Conservation (phyloP, 108 stramenopile genomes). For the Nannochloropsis oceanica region DNA sequence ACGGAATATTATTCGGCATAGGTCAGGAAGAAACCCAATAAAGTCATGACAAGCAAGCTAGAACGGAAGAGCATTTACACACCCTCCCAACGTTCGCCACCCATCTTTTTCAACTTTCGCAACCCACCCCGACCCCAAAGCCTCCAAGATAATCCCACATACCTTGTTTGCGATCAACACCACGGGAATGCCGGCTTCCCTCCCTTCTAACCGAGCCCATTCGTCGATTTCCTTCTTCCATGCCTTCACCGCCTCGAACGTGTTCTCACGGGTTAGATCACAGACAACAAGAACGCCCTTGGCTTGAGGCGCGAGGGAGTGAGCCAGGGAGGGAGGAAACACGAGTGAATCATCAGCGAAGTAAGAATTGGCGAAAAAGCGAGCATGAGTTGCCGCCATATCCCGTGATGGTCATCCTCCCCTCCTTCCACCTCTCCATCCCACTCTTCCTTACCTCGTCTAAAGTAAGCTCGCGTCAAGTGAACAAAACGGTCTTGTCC, state of each 20-base stretch:
- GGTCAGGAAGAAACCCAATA: no score
- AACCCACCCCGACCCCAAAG: no score
- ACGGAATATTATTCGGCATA: no score
- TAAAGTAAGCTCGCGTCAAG: conserved; percentile 30
- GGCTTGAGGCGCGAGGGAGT: background rate
- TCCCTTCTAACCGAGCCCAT: conserved; percentile 22
- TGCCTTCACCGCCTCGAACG: conserved; percentile 11
- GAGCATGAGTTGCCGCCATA: background rate
- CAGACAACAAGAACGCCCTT: conserved; percentile 26
- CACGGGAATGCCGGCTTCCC: conserved; percentile 10
- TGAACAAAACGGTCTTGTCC: conserved; percentile 32
- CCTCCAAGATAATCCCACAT: background rate
- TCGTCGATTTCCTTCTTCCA: conserved; percentile 26
- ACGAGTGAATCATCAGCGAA: background rate
- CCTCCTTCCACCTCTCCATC: background rate
- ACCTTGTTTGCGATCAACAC: conserved; percentile 26
- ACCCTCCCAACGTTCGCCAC: background rate
- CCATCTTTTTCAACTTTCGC: background rate
- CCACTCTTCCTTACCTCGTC: background rate
- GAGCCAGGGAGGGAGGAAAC: no score
- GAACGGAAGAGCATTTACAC: background rate
- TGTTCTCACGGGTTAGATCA: conserved; percentile 22
- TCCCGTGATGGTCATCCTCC: background rate
- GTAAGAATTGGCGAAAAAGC: background rate
- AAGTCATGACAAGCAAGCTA: no score